Evolutionary conservation across 345 rosid species (phyloP).

Genomic region (Eucalyptus globulus): DNA sequence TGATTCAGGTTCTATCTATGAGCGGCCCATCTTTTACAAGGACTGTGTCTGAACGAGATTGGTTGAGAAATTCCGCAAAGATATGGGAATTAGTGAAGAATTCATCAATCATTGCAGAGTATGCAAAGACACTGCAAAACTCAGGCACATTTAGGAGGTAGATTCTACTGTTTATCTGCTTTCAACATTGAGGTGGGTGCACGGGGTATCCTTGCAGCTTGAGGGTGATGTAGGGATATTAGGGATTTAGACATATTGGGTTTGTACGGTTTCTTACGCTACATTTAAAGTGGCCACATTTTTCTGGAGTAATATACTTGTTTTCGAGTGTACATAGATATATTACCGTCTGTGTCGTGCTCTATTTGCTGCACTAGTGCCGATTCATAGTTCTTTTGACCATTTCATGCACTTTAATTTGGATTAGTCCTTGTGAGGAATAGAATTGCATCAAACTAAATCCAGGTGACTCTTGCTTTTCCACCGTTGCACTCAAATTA

Average conservation of each 20-base stretch:
- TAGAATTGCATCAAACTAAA: background rate
- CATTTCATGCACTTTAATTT: background rate
- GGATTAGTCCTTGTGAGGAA: background rate
- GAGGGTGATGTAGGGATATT: background rate
- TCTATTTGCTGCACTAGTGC: background rate
- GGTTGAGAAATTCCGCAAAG: conserved; percentile 71
- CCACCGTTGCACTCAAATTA: background rate
- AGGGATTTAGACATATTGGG: background rate
- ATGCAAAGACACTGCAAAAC: conserved; percentile 36
- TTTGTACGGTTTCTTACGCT: background rate
- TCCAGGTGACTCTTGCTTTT: background rate
- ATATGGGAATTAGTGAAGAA: conserved; percentile 76
- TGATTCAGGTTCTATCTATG: conserved; percentile 51
- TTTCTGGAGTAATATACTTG: background rate
- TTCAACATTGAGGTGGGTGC: background rate
- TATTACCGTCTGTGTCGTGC: background rate
- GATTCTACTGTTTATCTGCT: background rate
- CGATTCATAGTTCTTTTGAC: background rate
- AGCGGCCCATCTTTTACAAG: conserved; percentile 34
- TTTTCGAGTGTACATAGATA: background rate
- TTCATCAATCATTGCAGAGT: conserved; percentile 54
- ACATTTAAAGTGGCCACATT: background rate
- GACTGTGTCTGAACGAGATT: conserved; percentile 70
- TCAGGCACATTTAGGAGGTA: conserved; percentile 64
- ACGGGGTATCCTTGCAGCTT: background rate